Evolutionary conservation across 495 filamentous ascomycete genomes (phyloP).

Genomic region (Podospora australis): DNA sequence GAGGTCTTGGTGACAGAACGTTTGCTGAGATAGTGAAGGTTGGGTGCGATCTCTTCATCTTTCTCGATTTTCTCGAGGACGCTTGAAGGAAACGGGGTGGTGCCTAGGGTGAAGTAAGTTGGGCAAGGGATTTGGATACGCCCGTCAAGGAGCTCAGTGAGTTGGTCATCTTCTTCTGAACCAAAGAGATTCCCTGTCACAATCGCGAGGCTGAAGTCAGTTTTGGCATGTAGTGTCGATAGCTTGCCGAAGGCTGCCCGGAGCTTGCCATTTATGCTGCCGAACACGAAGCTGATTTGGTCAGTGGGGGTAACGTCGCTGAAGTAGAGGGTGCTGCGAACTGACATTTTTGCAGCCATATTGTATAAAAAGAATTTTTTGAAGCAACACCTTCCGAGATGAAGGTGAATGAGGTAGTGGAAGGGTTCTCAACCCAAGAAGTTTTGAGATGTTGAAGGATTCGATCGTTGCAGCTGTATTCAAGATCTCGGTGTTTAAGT

Average conservation of each 20-base stretch:
- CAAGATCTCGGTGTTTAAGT: no score
- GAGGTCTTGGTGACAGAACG: conserved; percentile 79
- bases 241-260: conserved; percentile 69
- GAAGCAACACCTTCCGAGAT: background rate
- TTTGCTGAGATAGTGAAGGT: conserved; percentile 83
- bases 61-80: conserved; percentile 67
- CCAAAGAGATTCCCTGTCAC: conserved; percentile 77
- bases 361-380: background rate
- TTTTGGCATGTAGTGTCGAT: conserved; percentile 70
- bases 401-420: background rate
- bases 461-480: no score
- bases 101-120: conserved; percentile 81
- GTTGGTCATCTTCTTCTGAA: conserved; percentile 48
- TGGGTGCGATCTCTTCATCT: conserved; percentile 71
- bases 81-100: conserved; percentile 54
- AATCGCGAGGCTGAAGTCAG: conserved; percentile 77
- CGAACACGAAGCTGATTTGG: conserved; percentile 65
- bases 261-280: conserved; percentile 70
- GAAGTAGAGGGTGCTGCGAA: conserved; percentile 7
- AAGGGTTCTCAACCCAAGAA: background rate
- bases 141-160: conserved; percentile 61
- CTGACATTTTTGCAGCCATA: conserved; percentile 31
- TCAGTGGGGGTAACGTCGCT: conserved; percentile 26
- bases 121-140: conserved; percentile 66
- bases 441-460: no score